Base-by-base conservation (phyloP, 306 rosid species). In the Clitoria ternatea region DNA sequence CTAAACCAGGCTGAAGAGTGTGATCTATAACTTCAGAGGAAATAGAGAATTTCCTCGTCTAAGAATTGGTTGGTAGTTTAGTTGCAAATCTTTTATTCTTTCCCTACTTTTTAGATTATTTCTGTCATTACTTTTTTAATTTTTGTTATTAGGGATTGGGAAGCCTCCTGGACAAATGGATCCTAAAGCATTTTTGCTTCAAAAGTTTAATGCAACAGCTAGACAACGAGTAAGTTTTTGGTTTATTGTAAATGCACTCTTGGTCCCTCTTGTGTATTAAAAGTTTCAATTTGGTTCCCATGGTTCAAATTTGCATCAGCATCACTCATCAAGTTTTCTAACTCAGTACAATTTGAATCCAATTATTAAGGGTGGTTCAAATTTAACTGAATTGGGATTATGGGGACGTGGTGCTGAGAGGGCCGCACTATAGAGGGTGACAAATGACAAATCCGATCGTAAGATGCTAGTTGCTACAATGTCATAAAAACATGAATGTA, bases 111-210 rank as follows among this genome's bases (percentile, higher is more conserved):
- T 71, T 43, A 27, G 6, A 35, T 30, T 15, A 32, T 32, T 13
- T 24, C 9, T 7, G 36, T 56, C 24, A 44, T 72, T 13, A 15
- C 61, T 61, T 53, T 45, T 65, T 70, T 39, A 52, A 44, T 70
- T 45, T 52, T 77, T 52, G 22, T 14, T 66, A 19, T 22, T 49
- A 91, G 99, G 97, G 66, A 94, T 91, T 37, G 99, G 96, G 42
- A 86, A 82, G 77, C 97, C 96, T 63, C 96, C 99, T 29, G 97
- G 97, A 61, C 97, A 91, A 84, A 94, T 94, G 99, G 99, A 94
- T 82, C 96, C 99, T 37, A 91, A 94, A 77, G 99, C 97, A 33
- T 94, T 87, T 81, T 77, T 94, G 85, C 99, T 94, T 68, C 95
- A 89, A 80, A 87, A 85, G 64, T 91, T 94, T 81, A 94, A 86